phyloP scores from a whole-genome alignment of 768 basidiomycete genomes.

The Tubosaeta sp. region DNA sequence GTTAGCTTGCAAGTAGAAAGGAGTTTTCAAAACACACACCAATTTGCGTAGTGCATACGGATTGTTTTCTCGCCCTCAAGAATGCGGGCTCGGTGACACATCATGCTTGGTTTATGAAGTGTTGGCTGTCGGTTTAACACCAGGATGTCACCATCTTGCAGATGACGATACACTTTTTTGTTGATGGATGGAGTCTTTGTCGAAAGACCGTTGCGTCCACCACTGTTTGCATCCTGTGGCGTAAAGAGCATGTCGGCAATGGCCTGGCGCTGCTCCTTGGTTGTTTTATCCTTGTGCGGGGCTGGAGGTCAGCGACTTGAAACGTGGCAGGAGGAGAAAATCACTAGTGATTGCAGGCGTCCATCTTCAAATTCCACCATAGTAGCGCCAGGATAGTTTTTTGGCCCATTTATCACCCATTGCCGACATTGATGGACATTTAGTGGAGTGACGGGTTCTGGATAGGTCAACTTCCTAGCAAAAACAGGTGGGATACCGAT shows the following conservation, averaged over 20 bases:
- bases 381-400: conserved; percentile 86
- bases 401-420: conserved; percentile 87
- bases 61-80: conserved; percentile 97
- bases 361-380: conserved; percentile 97
- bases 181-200: conserved; percentile 80
- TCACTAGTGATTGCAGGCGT: conserved; percentile 74
- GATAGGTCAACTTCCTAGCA: conserved; percentile 93
- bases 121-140: conserved; percentile 98
- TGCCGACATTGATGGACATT: conserved; percentile 88
- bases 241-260: conserved; percentile 94
- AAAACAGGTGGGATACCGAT: conserved; percentile 98
- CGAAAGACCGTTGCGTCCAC: conserved; percentile 51
- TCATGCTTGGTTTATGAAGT: conserved; percentile 99
- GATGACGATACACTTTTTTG: conserved; percentile 96
- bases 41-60: conserved; percentile 99
- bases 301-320: conserved; percentile 3
- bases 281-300: conserved; percentile 67
- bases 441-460: conserved; percentile 90
- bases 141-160: conserved; percentile 91
- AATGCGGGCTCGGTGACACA: conserved; percentile 92
- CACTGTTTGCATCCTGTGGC: conserved; percentile 64
- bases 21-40: conserved; percentile 55
- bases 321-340: neutral
- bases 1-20: conserved; percentile 12
- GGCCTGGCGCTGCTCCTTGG: conserved; percentile 86